phyloP scores from a whole-genome alignment of 441 rosid species.

The Geranium incanum region DNA sequence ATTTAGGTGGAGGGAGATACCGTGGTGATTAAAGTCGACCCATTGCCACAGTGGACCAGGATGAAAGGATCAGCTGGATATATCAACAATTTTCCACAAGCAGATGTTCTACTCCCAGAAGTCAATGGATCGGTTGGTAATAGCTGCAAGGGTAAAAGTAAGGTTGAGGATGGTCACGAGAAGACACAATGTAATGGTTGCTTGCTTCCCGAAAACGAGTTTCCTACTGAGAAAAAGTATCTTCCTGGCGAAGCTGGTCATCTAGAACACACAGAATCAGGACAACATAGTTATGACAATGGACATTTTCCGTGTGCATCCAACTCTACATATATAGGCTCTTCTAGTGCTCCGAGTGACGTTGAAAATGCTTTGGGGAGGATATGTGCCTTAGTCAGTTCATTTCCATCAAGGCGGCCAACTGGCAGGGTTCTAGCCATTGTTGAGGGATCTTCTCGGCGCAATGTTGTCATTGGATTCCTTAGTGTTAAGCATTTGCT shows the following conservation, averaged over 20 bases:
- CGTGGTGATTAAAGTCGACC: conserved; percentile 65
- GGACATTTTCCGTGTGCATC: conserved; percentile 27
- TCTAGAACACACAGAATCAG: conserved; percentile 21
- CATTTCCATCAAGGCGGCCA: conserved; percentile 65
- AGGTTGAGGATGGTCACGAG: conserved; percentile 28
- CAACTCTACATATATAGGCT: conserved; percentile 23
- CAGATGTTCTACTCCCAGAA: conserved; percentile 28
- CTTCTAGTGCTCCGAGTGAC: conserved; percentile 28
- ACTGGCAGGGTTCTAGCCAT: conserved; percentile 76
- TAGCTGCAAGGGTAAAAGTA: conserved; percentile 32
- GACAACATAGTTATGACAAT: conserved; percentile 20
- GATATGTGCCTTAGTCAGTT: conserved; percentile 46
- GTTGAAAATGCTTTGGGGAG: conserved; percentile 37
- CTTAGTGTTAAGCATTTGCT: conserved; percentile 64
- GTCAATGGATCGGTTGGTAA: conserved; percentile 23
- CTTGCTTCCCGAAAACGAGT: conserved; percentile 17
- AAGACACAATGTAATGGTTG: conserved; percentile 20
- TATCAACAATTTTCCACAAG: conserved; percentile 25
- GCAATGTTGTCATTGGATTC: conserved; percentile 67
- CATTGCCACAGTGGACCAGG: conserved; percentile 56
- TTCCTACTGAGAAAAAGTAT: conserved; percentile 17
- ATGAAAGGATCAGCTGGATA: conserved; percentile 61
- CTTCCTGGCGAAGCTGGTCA: conserved; percentile 22
- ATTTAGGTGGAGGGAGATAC: conserved; percentile 73
- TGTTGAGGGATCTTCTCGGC: conserved; percentile 50